Evolutionary conservation across 1,139 yeast genomes (phyloP), one percentile per base, ranked within the genome.

Genomic region (Blastobotrys petasosporus): DNA sequence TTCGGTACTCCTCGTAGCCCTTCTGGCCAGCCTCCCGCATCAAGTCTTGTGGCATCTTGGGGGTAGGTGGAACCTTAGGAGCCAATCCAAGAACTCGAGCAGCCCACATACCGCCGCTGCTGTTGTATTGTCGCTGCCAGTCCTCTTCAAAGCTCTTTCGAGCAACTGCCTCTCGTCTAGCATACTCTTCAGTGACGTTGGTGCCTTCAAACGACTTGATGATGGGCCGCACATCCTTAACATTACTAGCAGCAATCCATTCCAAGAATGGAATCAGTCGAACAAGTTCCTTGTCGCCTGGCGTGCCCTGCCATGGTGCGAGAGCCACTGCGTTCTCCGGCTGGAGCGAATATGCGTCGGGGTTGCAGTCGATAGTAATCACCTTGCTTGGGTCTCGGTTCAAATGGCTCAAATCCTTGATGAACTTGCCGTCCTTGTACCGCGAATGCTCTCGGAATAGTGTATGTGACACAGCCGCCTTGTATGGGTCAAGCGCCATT

Each of bases 1-100:
- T 80, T 68, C 82, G 83, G 77, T 87, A 85, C 56, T 82, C 81
- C 61, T 82, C 81, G 67, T 87, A 92, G 64, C 87, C 90, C 71
- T 79, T 79, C 66, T 87, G 95, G 56, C 96, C 97, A 63, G 86
- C 94, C 64, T 88, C 94, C 63, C 97, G 84, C 55, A 88, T 82
- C 49, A 81, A 68, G 67, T 92, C 98, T 62, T 88, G 77, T 37
- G 96, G 96, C 84, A 88, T 85, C 69, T 86, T 85, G 49, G 84
- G 83, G 56, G 77, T 80, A 49, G 70, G 72, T 50, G 73, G 73
- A 38, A 71, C 66, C 45, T 73, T 68, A 38, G 75, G 67, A 44
- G 74, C 67, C 46, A 84, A 75, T 41, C 95, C 95, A 52, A 85
- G 68, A 54, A 84, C 63, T 41, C 73, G 68, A 42, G 84, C 77